Evolutionary conservation across 2,329 filamentous ascomycete genomes (phyloP), one percentile per base, ranked within the genome.

Genomic region (Botryosphaeria dothidea): DNA sequence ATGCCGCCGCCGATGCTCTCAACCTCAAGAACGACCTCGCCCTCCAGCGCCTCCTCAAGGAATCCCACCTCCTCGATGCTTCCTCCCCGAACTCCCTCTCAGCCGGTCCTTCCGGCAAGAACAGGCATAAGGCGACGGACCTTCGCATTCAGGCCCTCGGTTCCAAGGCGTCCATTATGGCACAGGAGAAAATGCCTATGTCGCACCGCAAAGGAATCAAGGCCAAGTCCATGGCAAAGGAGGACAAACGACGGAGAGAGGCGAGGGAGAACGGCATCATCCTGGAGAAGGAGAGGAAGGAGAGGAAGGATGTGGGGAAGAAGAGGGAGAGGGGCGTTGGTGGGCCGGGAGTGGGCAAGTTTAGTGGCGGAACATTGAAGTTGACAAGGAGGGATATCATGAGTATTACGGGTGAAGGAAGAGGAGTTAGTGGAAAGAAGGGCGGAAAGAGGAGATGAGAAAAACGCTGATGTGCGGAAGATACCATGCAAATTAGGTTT

Each of bases 1-100:
- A 90, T 72, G 86, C 90, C 73, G 84, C 85, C 60, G 83, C 83
- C 68, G 63, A 65, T n/a, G 77, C 82, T 25, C 77, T 81, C 11
- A 90, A 96, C 67, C 84, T 98, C 19, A 93, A 93, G 75, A 93
- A 97, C 77, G 95, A 98, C 77, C 88, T 97, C 62, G 93, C 92
- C 43, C 88, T 99, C 15, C 94, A 97, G 77, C 90, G 93, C 52
- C 88, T 99, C 45, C 87, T 99, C 65, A 86, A 90, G 70, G 95
- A 99, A 83, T 97, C 93, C 0, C 93, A 97, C 78, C 89, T 98
- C 67, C 88, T 98, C 65, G 85, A 88, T 54, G 80, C 82, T 29
- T 81, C 83, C 64, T 81, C 84, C 3, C 9, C 56, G 3, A 83
- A 85, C 49, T 82, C 84, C 19, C 82, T 85, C 23, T 74, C 78